Conservation (phyloP, 345 rosid species). For the Arabidopsis suecica region DNA sequence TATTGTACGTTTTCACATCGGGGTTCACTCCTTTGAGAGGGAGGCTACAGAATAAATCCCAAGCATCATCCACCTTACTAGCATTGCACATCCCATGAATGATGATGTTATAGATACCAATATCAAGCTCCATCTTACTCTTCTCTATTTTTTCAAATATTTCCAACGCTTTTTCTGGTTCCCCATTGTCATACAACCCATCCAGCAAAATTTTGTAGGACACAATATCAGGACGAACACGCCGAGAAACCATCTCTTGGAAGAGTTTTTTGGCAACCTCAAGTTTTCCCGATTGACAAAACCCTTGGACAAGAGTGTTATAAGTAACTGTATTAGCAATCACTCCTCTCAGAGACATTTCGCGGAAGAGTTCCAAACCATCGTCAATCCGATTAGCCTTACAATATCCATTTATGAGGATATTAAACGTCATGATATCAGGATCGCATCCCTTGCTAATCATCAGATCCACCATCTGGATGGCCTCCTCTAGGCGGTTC, state of each 20-base stretch:
- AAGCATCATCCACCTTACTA: conserved; percentile 29
- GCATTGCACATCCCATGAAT: conserved; percentile 49
- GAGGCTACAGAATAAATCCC: conserved; percentile 24
- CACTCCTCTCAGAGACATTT: neutral
- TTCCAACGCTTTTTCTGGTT: neutral
- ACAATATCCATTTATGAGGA: neutral
- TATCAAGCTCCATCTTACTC: conserved; percentile 17
- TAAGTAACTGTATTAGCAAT: neutral
- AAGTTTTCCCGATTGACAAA: conserved; percentile 5
- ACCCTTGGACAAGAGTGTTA: conserved; percentile 8
- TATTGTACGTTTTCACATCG: conserved; percentile 4
- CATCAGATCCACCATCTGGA: neutral
- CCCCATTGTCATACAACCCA: conserved; percentile 12
- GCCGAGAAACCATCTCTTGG: conserved; percentile 4
- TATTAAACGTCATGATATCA: neutral
- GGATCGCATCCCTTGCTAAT: neutral
- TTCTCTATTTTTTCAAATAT: neutral
- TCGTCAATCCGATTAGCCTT: neutral
- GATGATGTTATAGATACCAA: conserved; percentile 29
- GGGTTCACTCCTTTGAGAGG: conserved; percentile 30
- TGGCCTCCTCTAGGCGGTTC: neutral
- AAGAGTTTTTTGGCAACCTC: conserved; percentile 3
- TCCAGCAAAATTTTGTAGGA: neutral
- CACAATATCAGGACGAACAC: neutral
- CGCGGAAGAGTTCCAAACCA: conserved; percentile 1